These are phyloP conservation scores for Phyllostachys edulis DNA, from an alignment of 176 grass and related monocot species.

Conservation along the genomic window DNA sequence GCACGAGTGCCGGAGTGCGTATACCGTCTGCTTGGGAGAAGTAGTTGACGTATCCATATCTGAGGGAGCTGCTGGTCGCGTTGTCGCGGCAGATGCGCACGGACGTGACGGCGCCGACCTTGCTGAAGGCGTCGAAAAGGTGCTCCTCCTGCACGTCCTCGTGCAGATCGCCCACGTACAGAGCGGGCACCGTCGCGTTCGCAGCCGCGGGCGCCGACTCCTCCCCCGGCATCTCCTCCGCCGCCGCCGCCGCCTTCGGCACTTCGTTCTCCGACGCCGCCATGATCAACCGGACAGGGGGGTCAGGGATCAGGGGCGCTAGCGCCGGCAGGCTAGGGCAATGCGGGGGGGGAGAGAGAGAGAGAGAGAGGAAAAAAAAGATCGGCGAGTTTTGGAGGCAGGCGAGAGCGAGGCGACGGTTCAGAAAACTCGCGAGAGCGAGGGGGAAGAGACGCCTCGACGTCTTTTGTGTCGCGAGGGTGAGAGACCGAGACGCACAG, in stretches of 20 bases:
- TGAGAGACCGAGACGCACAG: neutral
- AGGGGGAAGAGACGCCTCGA: conserved; percentile 18
- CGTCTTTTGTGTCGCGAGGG: neutral
- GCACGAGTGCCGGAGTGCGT: too few relatives aligned
- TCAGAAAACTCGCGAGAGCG: neutral
- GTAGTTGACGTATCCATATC: conserved; percentile 75
- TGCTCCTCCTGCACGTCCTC: conserved; percentile 42
- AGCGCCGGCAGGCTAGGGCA: neutral
- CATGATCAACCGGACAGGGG: neutral
- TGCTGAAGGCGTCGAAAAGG: conserved; percentile 48
- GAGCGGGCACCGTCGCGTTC: conserved; percentile 35
- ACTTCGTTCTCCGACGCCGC: conserved; percentile 24
- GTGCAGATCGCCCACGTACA: conserved; percentile 71
- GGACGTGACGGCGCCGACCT: conserved; percentile 55
- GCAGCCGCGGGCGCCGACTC: neutral
- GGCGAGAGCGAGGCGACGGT: neutral
- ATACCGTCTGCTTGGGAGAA: conserved; percentile 54
- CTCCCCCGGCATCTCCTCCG: neutral
- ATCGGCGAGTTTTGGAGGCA: neutral
- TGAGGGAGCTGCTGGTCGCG: conserved; percentile 46
- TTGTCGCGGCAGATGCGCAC: conserved; percentile 64
- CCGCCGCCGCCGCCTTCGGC: neutral
- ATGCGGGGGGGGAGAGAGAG: neutral
- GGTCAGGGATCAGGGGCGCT: neutral
- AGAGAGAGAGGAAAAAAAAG: neutral